A percentile compares a stretch with the other conserved stretches of the same genome.
Evolutionary conservation across 345 rosid species (phyloP).

Genomic region (Bruguiera gymnorhiza): DNA sequence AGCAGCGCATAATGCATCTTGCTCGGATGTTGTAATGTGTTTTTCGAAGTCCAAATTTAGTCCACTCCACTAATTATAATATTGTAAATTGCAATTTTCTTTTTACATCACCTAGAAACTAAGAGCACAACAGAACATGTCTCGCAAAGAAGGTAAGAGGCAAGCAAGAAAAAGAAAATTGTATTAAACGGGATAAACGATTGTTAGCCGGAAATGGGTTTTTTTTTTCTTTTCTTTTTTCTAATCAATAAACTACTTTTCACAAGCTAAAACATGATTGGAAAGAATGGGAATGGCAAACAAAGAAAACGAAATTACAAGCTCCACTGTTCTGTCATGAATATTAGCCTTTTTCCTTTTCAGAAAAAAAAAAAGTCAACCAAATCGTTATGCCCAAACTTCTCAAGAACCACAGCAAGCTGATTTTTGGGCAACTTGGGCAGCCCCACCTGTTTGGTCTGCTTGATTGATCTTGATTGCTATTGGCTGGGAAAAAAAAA

Average conservation of each 20-base stretch:
- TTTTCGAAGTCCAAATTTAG: background rate
- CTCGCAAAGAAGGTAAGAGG: background rate
- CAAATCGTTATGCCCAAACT: conserved; percentile 5
- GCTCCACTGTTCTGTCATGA: conserved; percentile 16
- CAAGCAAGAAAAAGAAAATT: background rate
- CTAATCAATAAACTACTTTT: conserved; percentile 24
- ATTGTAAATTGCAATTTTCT: background rate
- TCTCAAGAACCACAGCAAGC: conserved; percentile 70
- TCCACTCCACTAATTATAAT: background rate
- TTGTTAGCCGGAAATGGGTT: conserved; percentile 2
- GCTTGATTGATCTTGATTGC: conserved; percentile 73
- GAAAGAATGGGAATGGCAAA: conserved; percentile 31
- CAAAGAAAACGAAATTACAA: conserved; percentile 14
- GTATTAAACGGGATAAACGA: conserved; percentile 7
- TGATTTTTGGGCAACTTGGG: conserved; percentile 66
- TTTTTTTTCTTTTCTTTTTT: too few relatives aligned
- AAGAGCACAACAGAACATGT: background rate
- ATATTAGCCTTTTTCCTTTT: conserved; percentile 14
- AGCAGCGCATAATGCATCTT: too few relatives aligned
- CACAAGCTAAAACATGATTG: conserved; percentile 33
- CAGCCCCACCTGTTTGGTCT: conserved; percentile 55
- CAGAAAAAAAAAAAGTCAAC: background rate
- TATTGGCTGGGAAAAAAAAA: conserved; percentile 47
- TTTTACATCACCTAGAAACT: background rate
- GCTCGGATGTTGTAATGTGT: too few relatives aligned